phyloP scores from a whole-genome alignment of 352 stramenopile species.

The Phytophthora sp. region DNA sequence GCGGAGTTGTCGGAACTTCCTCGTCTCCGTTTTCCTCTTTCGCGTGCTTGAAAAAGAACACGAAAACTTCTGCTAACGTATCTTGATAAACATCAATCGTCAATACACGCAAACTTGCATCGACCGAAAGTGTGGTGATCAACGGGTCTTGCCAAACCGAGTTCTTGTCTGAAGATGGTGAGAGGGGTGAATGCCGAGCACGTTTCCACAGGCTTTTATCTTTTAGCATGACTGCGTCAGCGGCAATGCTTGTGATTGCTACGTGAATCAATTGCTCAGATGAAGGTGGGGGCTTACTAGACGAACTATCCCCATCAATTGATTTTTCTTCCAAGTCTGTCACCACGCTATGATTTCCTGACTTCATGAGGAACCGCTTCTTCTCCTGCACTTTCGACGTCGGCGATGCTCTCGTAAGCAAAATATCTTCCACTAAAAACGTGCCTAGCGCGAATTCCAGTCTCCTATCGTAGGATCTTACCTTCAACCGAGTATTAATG shows the following conservation, averaged over 20 bases:
- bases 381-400: constrained; percentile 36
- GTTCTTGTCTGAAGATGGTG: constrained; percentile 36
- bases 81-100: constrained; percentile 83
- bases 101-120: constrained; percentile 71
- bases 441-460: constrained; percentile 78
- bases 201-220: constrained; percentile 53
- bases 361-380: constrained; percentile 70
- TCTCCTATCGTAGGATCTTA: constrained; percentile 70
- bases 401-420: constrained; percentile 35
- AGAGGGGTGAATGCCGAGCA: constrained; percentile 44
- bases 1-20: constrained; percentile 4
- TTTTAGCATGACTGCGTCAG: constrained; percentile 67
- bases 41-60: constrained; percentile 79
- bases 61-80: constrained; percentile 71
- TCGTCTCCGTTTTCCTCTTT: constrained; percentile 22
- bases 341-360: constrained; percentile 47
- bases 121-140: constrained; percentile 70
- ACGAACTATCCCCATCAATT: constrained; percentile 5
- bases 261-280: constrained; percentile 69
- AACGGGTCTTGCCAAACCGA: constrained; percentile 80
- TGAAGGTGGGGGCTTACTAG: constrained; percentile 24
- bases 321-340: constrained; percentile 23
- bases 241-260: constrained; percentile 73
- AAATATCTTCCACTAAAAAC: constrained; percentile 76
- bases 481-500: constrained; percentile 67